phyloP scores from a whole-genome alignment of 2,329 filamentous ascomycete species.

The Aureobasidium sp. region DNA sequence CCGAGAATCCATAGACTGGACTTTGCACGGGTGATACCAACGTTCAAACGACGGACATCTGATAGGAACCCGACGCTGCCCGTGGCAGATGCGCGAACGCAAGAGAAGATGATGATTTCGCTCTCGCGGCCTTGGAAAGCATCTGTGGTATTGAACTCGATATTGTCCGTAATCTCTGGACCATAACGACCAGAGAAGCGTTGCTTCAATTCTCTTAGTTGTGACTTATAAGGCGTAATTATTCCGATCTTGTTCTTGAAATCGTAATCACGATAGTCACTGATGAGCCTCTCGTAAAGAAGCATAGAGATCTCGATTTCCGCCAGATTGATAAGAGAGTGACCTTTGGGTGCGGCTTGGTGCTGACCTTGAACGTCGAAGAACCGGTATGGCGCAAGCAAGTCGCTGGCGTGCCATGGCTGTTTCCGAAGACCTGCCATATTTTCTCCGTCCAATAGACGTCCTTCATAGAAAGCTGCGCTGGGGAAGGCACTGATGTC shows the following conservation, averaged over 20 bases:
- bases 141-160: conserved; percentile 98
- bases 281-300: conserved; percentile 69
- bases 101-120: conserved; percentile 98
- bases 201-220: conserved; percentile 68
- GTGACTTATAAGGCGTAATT: conserved; percentile 96
- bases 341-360: conserved; percentile 67
- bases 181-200: conserved; percentile 68
- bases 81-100: conserved; percentile 83
- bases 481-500: conserved; percentile 91
- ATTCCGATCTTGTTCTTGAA: conserved; percentile 83
- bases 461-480: conserved; percentile 81
- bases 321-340: conserved; percentile 80
- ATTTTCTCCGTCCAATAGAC: conserved; percentile 71
- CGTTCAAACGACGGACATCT: conserved; percentile 98
- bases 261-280: conserved; percentile 60
- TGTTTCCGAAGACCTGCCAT: conserved; percentile 69
- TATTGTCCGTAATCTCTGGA: conserved; percentile 60
- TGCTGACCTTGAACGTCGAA: conserved; percentile 92
- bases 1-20: conserved; percentile 94
- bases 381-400: conserved; percentile 91
- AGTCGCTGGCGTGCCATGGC: conserved; percentile 74
- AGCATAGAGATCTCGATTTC: conserved; percentile 81
- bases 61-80: conserved; percentile 98
- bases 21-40: conserved; percentile 92
- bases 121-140: conserved; percentile 95